Percentiles rank a stretch among this genome's conserved stretches.
Evolutionary conservation across 2,329 filamentous ascomycete species (phyloP).

Genomic region (Aspergillus phoenicis): DNA sequence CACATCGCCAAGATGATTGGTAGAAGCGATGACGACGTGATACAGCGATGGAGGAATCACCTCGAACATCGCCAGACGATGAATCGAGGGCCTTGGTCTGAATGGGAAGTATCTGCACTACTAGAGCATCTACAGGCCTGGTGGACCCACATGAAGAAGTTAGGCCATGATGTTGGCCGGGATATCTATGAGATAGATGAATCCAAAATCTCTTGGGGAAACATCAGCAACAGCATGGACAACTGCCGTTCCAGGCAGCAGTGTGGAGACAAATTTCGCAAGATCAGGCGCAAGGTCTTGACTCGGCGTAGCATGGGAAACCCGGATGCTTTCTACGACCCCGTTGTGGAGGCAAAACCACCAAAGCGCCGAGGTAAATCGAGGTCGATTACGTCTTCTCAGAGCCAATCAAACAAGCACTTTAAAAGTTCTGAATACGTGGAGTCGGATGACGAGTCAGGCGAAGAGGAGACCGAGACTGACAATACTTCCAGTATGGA

Average conservation of each 20-base stretch:
- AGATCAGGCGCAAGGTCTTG: slow-evolving; percentile 29
- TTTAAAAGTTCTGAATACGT: slow-evolving; percentile 15
- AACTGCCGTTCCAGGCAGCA: slow-evolving; percentile 42
- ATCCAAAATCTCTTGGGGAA: slow-evolving; percentile 34
- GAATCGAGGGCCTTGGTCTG: slow-evolving; percentile 41
- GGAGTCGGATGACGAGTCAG: slow-evolving; percentile 13
- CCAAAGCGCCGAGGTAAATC: neutral
- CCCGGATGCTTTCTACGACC: slow-evolving; percentile 30
- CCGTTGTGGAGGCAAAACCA: slow-evolving; percentile 10
- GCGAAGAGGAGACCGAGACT: neutral
- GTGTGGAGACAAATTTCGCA: slow-evolving; percentile 45
- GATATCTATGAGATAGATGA: slow-evolving; percentile 44
- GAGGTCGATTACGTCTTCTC: neutral
- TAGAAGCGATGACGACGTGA: slow-evolving; percentile 45
- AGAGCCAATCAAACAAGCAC: neutral
- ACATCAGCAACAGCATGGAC: slow-evolving; percentile 32
- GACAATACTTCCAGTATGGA: neutral
- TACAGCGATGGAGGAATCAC: slow-evolving; percentile 47
- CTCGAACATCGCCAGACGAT: slow-evolving; percentile 41
- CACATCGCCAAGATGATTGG: slow-evolving; percentile 42
- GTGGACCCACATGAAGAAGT: slow-evolving; percentile 24
- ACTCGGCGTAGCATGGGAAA: slow-evolving; percentile 24
- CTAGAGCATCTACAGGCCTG: slow-evolving; percentile 29
- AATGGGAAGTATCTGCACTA: slow-evolving; percentile 36
- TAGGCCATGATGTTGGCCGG: slow-evolving; percentile 28